Evolutionary conservation across 169 alveolate species (phyloP).

Genomic region (Cryptosporidium baileyi): DNA sequence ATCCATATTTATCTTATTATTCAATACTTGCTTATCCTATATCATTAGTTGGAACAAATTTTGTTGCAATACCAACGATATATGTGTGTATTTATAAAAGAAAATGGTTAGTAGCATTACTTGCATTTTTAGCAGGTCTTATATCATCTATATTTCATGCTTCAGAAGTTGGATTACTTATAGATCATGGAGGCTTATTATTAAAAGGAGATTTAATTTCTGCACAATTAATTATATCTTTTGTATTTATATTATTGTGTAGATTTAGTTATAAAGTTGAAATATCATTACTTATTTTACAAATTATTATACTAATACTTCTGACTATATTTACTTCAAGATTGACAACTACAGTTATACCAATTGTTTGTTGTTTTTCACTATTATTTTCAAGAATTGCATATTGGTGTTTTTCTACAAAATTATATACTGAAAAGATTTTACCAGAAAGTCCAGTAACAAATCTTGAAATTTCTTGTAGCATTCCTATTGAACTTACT

Average conservation of each 20-base stretch:
- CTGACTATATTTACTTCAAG: slow-evolving; percentile 35
- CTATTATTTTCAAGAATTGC: slow-evolving; percentile 18
- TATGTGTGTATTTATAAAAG: slow-evolving; percentile 19
- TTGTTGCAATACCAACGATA: slow-evolving; percentile 69
- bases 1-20: slow-evolving; percentile 36
- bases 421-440: slow-evolving; percentile 24
- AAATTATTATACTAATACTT: neutral
- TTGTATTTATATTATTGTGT: slow-evolving; percentile 57
- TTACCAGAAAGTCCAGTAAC: neutral
- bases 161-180: slow-evolving; percentile 48
- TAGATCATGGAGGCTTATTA: slow-evolving; percentile 18
- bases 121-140: slow-evolving; percentile 64
- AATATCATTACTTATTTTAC: slow-evolving; percentile 9
- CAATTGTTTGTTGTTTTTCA: slow-evolving; percentile 18
- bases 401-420: slow-evolving; percentile 19
- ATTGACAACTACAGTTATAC: slow-evolving; percentile 43
- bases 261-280: slow-evolving; percentile 19
- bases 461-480: slow-evolving; percentile 16
- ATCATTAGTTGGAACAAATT: slow-evolving; percentile 57
- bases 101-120: slow-evolving; percentile 41
- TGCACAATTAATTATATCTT: slow-evolving; percentile 47
- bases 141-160: slow-evolving; percentile 65
- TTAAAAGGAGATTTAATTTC: slow-evolving; percentile 60
- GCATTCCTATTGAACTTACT: slow-evolving; percentile 44
- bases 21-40: slow-evolving; percentile 50